Percentiles rank a stretch among this genome's conserved stretches.
phyloP scores from a whole-genome alignment of 1,284 basidiomycete species.

The Hemileia vastatrix region DNA sequence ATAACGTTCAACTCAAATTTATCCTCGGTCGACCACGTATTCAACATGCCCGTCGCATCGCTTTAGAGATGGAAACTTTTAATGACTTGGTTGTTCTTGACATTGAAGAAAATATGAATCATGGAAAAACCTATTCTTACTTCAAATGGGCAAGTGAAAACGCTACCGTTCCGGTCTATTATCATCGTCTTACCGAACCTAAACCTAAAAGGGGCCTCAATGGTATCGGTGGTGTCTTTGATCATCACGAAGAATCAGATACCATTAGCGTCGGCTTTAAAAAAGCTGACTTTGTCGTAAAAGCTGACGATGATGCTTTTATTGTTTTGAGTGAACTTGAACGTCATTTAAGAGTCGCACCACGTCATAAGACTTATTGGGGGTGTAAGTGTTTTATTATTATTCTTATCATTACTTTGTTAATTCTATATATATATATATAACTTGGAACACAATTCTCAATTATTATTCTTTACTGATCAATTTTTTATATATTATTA shows the following conservation, averaged over 20 bases:
- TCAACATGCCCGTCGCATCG: constrained; percentile 66
- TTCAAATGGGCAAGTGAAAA: constrained; percentile 82
- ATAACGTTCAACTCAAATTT: constrained; percentile 80
- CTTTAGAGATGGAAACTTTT: constrained; percentile 83
- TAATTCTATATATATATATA: neutral
- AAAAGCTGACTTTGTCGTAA: constrained; percentile 70
- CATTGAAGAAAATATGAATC: constrained; percentile 80
- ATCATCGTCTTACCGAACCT: constrained; percentile 25
- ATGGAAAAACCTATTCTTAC: constrained; percentile 56
- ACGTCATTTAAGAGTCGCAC: constrained; percentile 64
- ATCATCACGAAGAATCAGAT: constrained; percentile 17
- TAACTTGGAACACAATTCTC: neutral
- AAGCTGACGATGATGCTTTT: constrained; percentile 89
- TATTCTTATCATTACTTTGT: neutral
- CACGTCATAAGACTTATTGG: constrained; percentile 73
- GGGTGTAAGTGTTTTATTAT: constrained; percentile 53
- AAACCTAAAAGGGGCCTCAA: constrained; percentile 24
- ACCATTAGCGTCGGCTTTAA: constrained; percentile 54
- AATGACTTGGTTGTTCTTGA: constrained; percentile 81
- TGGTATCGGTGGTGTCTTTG: constrained; percentile 15
- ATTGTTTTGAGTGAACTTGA: constrained; percentile 88
- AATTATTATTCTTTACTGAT: neutral
- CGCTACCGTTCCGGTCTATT: constrained; percentile 69
- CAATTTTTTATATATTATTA: neutral
- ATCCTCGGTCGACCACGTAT: constrained; percentile 75